A percentile compares a stretch with the other conserved stretches of the same genome.
Evolutionary conservation across 176 grass and related monocot species (phyloP).

Genomic region (Rhipidocladum racemiflorum): DNA sequence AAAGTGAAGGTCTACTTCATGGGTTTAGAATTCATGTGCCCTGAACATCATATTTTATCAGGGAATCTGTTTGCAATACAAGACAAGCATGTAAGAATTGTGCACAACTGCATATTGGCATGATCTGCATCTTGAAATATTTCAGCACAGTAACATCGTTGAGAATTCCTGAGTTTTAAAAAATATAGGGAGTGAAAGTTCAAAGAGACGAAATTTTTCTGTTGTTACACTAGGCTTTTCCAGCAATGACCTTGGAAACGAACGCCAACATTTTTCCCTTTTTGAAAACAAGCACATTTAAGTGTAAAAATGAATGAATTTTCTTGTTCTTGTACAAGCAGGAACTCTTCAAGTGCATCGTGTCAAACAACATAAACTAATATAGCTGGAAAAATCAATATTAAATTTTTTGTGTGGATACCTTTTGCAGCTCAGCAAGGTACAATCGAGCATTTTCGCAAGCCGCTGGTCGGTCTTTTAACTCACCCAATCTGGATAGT

Average conservation of each 20-base stretch:
- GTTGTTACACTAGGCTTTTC: background rate
- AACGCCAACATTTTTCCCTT: background rate
- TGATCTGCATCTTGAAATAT: background rate
- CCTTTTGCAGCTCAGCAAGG: constrained; percentile 76
- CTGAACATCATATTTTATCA: background rate
- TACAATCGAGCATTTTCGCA: constrained; percentile 74
- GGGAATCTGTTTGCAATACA: background rate
- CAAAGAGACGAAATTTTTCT: background rate
- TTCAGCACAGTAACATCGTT: background rate
- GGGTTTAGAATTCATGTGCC: background rate
- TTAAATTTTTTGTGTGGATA: background rate
- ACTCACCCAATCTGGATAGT: constrained; percentile 69
- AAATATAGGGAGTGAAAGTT: background rate
- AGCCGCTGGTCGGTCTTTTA: constrained; percentile 69
- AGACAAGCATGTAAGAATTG: background rate
- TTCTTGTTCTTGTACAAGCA: background rate
- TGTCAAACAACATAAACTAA: background rate
- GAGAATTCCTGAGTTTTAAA: background rate
- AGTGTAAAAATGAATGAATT: background rate
- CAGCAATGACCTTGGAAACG: background rate
- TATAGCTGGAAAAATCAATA: background rate
- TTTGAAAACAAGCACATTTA: background rate
- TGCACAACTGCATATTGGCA: background rate
- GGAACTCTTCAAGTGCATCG: background rate
- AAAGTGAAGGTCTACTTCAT: background rate